phyloP scores from a whole-genome alignment of 495 filamentous ascomycete genomes.

The Daldinia vernicosa region DNA sequence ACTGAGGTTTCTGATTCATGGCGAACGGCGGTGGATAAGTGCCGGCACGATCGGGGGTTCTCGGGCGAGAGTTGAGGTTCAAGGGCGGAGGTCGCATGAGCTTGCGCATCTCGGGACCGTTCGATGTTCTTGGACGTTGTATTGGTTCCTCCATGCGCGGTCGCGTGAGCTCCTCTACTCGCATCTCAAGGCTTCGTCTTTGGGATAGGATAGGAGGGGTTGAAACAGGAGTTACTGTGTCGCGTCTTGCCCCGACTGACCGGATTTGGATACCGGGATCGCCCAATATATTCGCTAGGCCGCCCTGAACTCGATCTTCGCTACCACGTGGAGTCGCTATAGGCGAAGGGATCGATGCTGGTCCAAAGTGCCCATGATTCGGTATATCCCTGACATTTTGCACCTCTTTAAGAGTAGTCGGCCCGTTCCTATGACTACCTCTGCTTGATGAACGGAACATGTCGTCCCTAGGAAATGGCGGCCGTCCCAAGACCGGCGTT shows the following conservation, averaged over 20 bases:
- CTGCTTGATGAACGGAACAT: conserved; percentile 28
- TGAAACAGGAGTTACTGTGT: conserved; percentile 50
- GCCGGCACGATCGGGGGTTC: conserved; percentile 32
- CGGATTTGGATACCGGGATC: conserved; percentile 54
- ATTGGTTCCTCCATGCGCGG: conserved; percentile 3
- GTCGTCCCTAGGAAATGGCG: conserved; percentile 14
- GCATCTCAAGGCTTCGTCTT: conserved; percentile 55
- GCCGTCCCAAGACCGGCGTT: conserved; percentile 12
- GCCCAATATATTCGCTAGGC: conserved; percentile 23
- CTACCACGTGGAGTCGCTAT: conserved; percentile 41
- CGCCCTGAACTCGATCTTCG: conserved; percentile 40
- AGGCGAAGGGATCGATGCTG: conserved; percentile 42
- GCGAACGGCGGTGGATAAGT: conserved; percentile 36
- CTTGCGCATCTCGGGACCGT: conserved; percentile 14
- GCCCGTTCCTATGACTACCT: conserved; percentile 23
- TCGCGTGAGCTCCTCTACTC: conserved; percentile 55
- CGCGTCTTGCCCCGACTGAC: conserved; percentile 53
- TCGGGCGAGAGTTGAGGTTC: conserved; percentile 30
- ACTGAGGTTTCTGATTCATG: conserved; percentile 20
- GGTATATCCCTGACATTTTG: conserved; percentile 29
- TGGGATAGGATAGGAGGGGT: conserved; percentile 25
- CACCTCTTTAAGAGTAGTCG: conserved; percentile 34
- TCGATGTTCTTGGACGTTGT: conserved; percentile 31
- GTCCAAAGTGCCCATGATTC: conserved; percentile 32
- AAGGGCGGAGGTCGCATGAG: conserved; percentile 42